Conservation (phyloP, 192 early-diverging fungal species). For the Coemansia sp. region DNA sequence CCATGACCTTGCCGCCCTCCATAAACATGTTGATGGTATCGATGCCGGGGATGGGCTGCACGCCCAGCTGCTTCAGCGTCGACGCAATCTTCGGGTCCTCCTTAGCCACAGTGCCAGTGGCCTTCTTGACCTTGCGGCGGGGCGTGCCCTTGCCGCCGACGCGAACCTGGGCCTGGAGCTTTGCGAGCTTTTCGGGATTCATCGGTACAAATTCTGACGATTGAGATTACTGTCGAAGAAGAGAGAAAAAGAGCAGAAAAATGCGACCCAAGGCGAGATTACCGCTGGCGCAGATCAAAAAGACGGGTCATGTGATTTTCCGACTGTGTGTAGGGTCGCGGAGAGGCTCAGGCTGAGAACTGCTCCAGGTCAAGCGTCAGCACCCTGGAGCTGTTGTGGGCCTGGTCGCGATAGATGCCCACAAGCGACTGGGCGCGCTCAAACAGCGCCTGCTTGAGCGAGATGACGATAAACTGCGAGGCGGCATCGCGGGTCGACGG, state of each 20-base stretch:
- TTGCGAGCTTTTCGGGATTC: slow-evolving; percentile 90
- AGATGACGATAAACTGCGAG: slow-evolving; percentile 98
- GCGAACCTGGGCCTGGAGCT: slow-evolving; percentile 85
- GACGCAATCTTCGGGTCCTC: slow-evolving; percentile 95
- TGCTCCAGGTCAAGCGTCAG: slow-evolving; percentile 69
- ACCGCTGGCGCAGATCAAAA: too few species aligned
- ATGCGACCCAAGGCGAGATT: too few species aligned
- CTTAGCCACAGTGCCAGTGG: slow-evolving; percentile 54
- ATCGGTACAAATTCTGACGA: too few species aligned
- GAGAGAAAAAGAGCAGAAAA: too few species aligned
- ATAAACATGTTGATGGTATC: slow-evolving; percentile 99
- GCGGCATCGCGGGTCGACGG: slow-evolving; percentile 17
- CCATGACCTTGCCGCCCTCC: slow-evolving; percentile 85
- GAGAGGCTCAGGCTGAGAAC: too few species aligned
- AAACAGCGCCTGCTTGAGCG: slow-evolving; percentile 90
- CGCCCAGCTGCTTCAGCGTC: slow-evolving; percentile 87
- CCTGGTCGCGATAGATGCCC: slow-evolving; percentile 92
- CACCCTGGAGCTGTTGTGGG: slow-evolving; percentile 73
- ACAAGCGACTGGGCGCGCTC: slow-evolving; percentile 90
- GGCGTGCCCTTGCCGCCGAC: slow-evolving; percentile 92
- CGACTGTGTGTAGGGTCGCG: slow-evolving; percentile 18
- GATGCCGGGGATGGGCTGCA: slow-evolving; percentile 77
- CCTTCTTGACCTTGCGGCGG: slow-evolving; percentile 81
- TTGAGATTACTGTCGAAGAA: too few species aligned
- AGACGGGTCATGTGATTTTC: slow-evolving; percentile 5